These are phyloP conservation scores for Actinomortierella wolfii DNA, from an alignment of 371 early-diverging fungal species.

Conservation along the genomic window DNA sequence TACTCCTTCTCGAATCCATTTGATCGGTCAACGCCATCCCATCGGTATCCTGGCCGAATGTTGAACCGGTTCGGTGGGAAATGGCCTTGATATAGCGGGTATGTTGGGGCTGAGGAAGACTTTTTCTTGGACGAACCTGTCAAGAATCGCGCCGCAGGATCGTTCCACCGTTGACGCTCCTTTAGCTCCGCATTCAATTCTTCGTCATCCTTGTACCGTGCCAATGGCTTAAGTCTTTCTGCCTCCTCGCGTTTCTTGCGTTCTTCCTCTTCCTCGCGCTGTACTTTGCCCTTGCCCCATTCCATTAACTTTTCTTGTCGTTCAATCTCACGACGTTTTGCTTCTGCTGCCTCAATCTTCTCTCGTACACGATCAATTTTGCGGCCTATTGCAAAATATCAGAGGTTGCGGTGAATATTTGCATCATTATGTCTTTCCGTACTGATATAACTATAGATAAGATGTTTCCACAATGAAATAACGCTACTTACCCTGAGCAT, in stretches of 20 bases:
- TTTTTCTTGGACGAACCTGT: conserved; percentile 50
- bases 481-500: conserved; percentile 48
- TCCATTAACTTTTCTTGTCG: conserved; percentile 68
- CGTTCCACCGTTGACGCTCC: conserved; percentile 67
- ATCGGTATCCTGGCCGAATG: conserved; percentile 86
- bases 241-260: conserved; percentile 52
- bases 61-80: conserved; percentile 80
- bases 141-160: conserved; percentile 70
- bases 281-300: conserved; percentile 82
- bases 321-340: conserved; percentile 63
- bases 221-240: conserved; percentile 66
- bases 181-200: conserved; percentile 67
- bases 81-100: conserved; percentile 61
- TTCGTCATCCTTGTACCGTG: conserved; percentile 68
- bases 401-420: not conserved
- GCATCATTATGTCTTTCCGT: not conserved
- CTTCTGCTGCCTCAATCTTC: conserved; percentile 61
- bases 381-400: conserved; percentile 54
- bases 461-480: not conserved
- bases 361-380: conserved; percentile 72
- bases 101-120: conserved; percentile 24
- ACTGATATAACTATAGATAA: not conserved
- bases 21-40: conserved; percentile 93
- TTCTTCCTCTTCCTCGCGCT: conserved; percentile 62
- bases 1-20: conserved; percentile 82